Conservation (phyloP, 495 filamentous ascomycete genomes). For the Saxispiralis lemnorum region DNA sequence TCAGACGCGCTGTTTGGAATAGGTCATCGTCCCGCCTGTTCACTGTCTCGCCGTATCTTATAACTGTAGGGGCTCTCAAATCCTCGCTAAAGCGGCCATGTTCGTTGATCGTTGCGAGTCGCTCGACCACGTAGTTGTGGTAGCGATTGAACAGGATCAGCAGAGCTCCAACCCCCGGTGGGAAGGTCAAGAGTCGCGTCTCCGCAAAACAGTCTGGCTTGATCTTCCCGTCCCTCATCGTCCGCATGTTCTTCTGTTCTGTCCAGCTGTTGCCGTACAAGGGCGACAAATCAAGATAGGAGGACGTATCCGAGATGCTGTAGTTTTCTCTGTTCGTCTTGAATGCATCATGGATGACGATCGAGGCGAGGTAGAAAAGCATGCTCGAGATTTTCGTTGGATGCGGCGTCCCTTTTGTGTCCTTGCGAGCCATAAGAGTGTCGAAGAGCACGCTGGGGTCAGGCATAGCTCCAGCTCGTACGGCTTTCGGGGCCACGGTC, state of each 20-base stretch:
- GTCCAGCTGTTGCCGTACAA: conserved; percentile 68
- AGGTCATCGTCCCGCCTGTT: conserved; percentile 25
- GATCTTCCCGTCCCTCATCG: conserved; percentile 64
- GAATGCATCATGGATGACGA: conserved; percentile 72
- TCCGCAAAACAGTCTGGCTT: conserved; percentile 72
- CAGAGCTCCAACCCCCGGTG: conserved; percentile 55
- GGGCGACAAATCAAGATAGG: conserved; percentile 69
- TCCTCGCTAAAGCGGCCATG: conserved; percentile 31
- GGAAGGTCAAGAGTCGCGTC: conserved; percentile 61
- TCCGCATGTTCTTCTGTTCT: conserved; percentile 59
- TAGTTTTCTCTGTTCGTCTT: conserved; percentile 39
- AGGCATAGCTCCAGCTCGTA: conserved; percentile 48
- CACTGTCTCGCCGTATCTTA: conserved; percentile 12
- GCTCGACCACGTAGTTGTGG: conserved; percentile 29
- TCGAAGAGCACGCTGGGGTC: conserved; percentile 69
- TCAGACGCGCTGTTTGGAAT: conserved; percentile 26
- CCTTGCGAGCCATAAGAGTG: conserved; percentile 44
- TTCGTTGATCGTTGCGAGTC: conserved; percentile 44
- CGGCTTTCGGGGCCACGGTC: conserved; percentile 44
- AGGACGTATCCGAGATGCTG: conserved; percentile 54
- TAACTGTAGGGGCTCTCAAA: conserved; percentile 2
- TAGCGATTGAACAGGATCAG: conserved; percentile 53
- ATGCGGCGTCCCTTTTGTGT: conserved; percentile 38
- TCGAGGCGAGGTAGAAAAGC: conserved; percentile 74
- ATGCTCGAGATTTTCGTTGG: conserved; percentile 72